These are phyloP conservation scores for Trypanosoma congolense DNA, from an alignment of 208 protist genomes.

Conservation along the genomic window DNA sequence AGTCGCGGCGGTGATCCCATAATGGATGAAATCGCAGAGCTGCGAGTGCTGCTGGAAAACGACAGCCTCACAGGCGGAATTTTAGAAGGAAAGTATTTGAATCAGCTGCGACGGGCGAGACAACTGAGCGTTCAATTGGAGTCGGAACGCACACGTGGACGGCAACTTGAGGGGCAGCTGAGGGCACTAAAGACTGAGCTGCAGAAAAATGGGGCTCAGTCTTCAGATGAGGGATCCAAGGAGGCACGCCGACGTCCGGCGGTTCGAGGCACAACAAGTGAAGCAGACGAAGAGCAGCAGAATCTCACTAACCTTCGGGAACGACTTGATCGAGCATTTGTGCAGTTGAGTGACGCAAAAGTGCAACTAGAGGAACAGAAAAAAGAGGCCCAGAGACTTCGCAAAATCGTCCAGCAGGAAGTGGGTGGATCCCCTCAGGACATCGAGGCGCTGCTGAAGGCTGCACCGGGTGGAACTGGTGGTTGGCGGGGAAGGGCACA, in stretches of 20 bases:
- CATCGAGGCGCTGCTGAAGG: slow-evolving; percentile 34
- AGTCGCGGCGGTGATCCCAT: slow-evolving; percentile 6
- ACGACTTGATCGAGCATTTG: slow-evolving; percentile 44
- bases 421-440: slow-evolving; percentile 40
- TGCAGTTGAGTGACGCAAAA: slow-evolving; percentile 44
- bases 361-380: slow-evolving; percentile 45
- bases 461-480: slow-evolving; percentile 1
- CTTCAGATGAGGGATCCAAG: not conserved
- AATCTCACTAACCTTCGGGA: slow-evolving; percentile 16
- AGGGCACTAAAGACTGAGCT: slow-evolving; percentile 25
- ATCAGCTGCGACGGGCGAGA: slow-evolving; percentile 35
- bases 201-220: not conserved
- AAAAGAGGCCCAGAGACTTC: slow-evolving; percentile 46
- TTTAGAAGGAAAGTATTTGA: slow-evolving; percentile 64
- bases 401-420: slow-evolving; percentile 45
- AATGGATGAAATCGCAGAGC: slow-evolving; percentile 34
- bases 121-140: slow-evolving; percentile 55
- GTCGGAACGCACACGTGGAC: slow-evolving; percentile 26
- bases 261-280: not conserved
- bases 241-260: not conserved
- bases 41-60: slow-evolving; percentile 24
- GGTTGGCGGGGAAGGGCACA: slow-evolving; percentile 68
- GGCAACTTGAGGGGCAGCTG: slow-evolving; percentile 23
- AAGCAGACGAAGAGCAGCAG: slow-evolving; percentile 9
- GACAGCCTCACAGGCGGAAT: slow-evolving; percentile 24